Evolutionary conservation across 768 basidiomycete genomes (phyloP), one percentile per base, ranked within the genome.

Genomic region (Lyophyllum semitale): DNA sequence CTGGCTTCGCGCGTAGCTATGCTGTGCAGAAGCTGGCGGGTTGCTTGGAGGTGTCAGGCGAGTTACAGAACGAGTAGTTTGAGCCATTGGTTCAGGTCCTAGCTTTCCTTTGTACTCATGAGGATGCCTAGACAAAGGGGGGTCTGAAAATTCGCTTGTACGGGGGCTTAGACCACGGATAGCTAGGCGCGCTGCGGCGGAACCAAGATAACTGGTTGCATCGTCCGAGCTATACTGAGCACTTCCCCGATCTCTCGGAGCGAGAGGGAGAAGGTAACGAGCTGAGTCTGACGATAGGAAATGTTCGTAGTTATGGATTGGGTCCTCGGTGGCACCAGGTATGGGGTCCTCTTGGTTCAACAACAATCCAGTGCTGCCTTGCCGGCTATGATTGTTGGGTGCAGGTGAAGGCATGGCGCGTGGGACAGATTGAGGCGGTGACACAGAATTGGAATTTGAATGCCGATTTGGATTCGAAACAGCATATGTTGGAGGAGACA

Each of bases 401-500:
- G 54, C 29, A 30, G 55, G 56, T 37, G 55, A 60, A 13, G 68
- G 67, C 23, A 66, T 62, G 6, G 67, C 68, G 18, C 63, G 68
- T 18, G 72, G 68, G 13, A 65, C 61, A 45, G 68, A 68, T 4
- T 62, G 71, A 20, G 65, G 63, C 18, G 51, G 52, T 1, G 60
- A 50, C 9, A 44, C 55, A 17, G 58, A 51, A 32, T 59, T 52
- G 11, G 64, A 53, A 37, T 58, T 59, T 13, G 64, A 63, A 18
- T 63, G 55, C 12, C 56, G 38, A 32, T 65, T 60, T 6, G 69
- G 66, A 13, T 68, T 59, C 11, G 69, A 69, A 4, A 61, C 64
- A 22, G 66, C 61, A 54, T 74, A 71, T 7, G 69, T 71, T 15
- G 71, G 70, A 42, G 71, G 68, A 13, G 67, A 62, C 22, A 48